Evolutionary conservation across 176 grass and related monocot genomes (phyloP).

Genomic region (Juncus effusus): DNA sequence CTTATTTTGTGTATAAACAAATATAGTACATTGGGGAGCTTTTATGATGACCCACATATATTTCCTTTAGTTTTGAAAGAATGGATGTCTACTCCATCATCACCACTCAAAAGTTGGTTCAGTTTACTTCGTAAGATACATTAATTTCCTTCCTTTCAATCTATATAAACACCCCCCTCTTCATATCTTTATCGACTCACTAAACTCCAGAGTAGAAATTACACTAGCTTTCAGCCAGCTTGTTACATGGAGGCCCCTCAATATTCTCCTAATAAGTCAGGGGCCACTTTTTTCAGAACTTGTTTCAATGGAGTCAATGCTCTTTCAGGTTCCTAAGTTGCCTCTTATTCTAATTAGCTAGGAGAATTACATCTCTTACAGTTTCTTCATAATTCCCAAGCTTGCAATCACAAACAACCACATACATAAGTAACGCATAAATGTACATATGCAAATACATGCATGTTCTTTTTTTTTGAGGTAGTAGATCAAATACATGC

Average conservation of each 20-base stretch:
- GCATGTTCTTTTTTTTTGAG: too few relatives aligned
- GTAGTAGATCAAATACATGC: too few relatives aligned
- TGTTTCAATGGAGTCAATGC: conserved; percentile 96
- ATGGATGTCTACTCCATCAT: too few relatives aligned
- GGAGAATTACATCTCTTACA: too few relatives aligned
- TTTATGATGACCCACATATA: too few relatives aligned
- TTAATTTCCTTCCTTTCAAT: conserved; percentile 20
- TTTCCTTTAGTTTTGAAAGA: too few relatives aligned
- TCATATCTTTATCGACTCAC: background rate
- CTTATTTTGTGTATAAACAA: too few relatives aligned
- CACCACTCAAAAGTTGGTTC: conserved; percentile 14
- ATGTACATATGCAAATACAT: too few relatives aligned
- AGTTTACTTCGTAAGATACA: conserved; percentile 26
- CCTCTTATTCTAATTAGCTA: background rate
- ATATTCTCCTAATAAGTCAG: conserved; percentile 38
- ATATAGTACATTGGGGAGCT: too few relatives aligned
- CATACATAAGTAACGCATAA: too few relatives aligned
- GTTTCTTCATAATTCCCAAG: too few relatives aligned
- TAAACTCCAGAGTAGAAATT: conserved; percentile 31
- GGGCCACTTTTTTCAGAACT: conserved; percentile 69
- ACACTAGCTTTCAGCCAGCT: background rate
- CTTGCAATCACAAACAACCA: too few relatives aligned
- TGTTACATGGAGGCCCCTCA: conserved; percentile 29
- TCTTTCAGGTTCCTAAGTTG: conserved; percentile 55
- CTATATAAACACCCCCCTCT: conserved; percentile 37